Evolutionary conservation across 1,284 basidiomycete genomes (phyloP), one percentile per base, ranked within the genome.

Genomic region (Rhodotorula sp.): DNA sequence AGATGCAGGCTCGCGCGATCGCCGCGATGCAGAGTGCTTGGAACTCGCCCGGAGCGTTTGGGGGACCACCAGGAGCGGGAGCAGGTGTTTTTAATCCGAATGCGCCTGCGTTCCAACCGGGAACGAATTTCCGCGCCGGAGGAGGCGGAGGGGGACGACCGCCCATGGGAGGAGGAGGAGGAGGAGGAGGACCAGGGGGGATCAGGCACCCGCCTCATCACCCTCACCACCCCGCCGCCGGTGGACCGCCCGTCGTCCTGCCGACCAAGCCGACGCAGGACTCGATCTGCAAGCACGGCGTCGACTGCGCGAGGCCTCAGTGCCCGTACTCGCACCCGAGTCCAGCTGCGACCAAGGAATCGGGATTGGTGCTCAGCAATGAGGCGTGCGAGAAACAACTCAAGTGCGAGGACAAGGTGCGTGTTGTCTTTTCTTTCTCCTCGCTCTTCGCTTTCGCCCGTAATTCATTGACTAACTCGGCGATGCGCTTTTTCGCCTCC

Each of bases 311-410:
- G 63, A 95, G 95, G 80, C 85, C 90, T 0, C 84, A 88, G 63
- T 97, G 94, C 81, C 85, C 89, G 26, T 97, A 88, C 81, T 91
- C 91, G 16, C 94, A 97, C 81, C 92, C 94, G 5, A 92, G 90
- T 8, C 93, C 94, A 21, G 91, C 92, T 0, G 93, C 94, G 3
- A 94, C 93, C 43, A 84, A 87, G 19, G 92, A 95, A 82, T 92
- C 90, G 79, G 94, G 93, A n/a, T 86, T 97, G 75, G 94, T 97
- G 3, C 83, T 97, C 69, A 93, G 90, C 77, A 93, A 90, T 72
- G 94, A 95, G 73, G 85, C 91, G 28, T 97, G 93, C 80, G 89
- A 91, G 77, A 87, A 89, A 56, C 91, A 91, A 26, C 89, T 88
- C 79, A 84, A 89, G 58, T 97, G 94, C 81, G 89, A 90, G 79